phyloP scores from a whole-genome alignment of 1,284 basidiomycete genomes.

The Irpex sp. region DNA sequence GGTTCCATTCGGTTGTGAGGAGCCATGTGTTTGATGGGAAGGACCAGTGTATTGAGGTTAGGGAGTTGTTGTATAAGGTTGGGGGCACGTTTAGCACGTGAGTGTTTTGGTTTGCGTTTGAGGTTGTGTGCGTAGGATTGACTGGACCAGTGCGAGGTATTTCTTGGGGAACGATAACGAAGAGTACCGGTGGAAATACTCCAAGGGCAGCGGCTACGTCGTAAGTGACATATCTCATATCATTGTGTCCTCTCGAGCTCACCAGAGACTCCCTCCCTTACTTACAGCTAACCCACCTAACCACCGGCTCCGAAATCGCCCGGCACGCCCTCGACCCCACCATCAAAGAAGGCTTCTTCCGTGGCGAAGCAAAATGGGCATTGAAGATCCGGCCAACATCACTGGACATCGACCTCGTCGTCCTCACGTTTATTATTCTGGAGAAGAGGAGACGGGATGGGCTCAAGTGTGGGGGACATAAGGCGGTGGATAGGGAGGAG shows the following conservation, averaged over 20 bases:
- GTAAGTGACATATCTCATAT: too few relatives aligned
- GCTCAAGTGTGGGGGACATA: background rate
- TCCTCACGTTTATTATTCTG: slow-evolving; percentile 50
- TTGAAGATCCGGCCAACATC: slow-evolving; percentile 39
- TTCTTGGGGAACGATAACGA: slow-evolving; percentile 47
- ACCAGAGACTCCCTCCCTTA: background rate
- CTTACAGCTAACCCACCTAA: slow-evolving; percentile 33
- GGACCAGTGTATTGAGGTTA: slow-evolving; percentile 32
- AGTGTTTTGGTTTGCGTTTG: slow-evolving; percentile 18
- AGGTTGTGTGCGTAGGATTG: background rate
- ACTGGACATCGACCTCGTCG: slow-evolving; percentile 46
- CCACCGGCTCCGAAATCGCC: slow-evolving; percentile 38
- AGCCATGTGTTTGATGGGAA: slow-evolving; percentile 36
- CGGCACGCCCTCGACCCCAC: slow-evolving; percentile 28
- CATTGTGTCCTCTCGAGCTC: too few relatives aligned
- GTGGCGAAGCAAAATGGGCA: slow-evolving; percentile 41
- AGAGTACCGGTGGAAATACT: slow-evolving; percentile 49
- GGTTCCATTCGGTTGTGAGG: slow-evolving; percentile 39
- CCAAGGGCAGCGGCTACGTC: slow-evolving; percentile 37
- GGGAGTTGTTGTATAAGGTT: slow-evolving; percentile 41
- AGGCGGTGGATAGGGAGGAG: slow-evolving; percentile 4
- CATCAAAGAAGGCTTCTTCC: slow-evolving; percentile 40
- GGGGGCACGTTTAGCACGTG: slow-evolving; percentile 41
- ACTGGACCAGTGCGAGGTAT: slow-evolving; percentile 37
- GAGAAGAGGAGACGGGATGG: slow-evolving; percentile 45